phyloP scores from a whole-genome alignment of 1,284 basidiomycete species.

The Taiwanofungus camphoratus region DNA sequence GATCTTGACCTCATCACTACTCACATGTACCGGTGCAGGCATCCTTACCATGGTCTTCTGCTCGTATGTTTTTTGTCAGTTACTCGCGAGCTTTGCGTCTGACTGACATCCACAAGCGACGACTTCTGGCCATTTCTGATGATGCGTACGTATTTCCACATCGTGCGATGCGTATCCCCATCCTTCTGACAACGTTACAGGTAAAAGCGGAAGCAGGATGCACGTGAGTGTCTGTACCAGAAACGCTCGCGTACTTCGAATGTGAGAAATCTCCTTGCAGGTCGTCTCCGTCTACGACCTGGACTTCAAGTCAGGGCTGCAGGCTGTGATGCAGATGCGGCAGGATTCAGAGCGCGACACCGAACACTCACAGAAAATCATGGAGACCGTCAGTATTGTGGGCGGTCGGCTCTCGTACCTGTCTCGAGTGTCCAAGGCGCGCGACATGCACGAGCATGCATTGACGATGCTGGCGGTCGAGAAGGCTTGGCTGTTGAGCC shows the following conservation, averaged over 20 bases:
- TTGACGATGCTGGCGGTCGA: constrained; percentile 61
- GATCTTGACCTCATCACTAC: not conserved
- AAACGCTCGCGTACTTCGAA: no score
- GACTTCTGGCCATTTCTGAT: constrained; percentile 76
- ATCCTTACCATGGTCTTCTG: constrained; percentile 77
- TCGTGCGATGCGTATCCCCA: not conserved
- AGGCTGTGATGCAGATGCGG: constrained; percentile 56
- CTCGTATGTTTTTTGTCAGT: constrained; percentile 42
- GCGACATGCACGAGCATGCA: constrained; percentile 61
- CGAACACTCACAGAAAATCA: constrained; percentile 32
- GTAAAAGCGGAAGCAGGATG: constrained; percentile 71
- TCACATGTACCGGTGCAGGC: constrained; percentile 35
- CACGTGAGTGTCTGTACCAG: constrained; percentile 46
- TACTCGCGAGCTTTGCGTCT: not conserved
- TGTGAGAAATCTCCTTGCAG: constrained; percentile 30
- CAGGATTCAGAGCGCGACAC: constrained; percentile 25
- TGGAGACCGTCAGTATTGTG: constrained; percentile 52
- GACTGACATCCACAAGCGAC: constrained; percentile 37
- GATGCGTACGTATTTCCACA: constrained; percentile 43
- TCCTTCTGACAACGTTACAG: constrained; percentile 29
- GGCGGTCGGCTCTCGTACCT: constrained; percentile 79
- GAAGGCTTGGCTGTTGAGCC: constrained; percentile 72
- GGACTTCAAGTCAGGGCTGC: constrained; percentile 51
- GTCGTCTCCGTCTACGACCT: constrained; percentile 75
- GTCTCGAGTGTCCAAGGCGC: constrained; percentile 52